phyloP scores from a whole-genome alignment of 352 stramenopile species.

The Pythium utonaiense region DNA sequence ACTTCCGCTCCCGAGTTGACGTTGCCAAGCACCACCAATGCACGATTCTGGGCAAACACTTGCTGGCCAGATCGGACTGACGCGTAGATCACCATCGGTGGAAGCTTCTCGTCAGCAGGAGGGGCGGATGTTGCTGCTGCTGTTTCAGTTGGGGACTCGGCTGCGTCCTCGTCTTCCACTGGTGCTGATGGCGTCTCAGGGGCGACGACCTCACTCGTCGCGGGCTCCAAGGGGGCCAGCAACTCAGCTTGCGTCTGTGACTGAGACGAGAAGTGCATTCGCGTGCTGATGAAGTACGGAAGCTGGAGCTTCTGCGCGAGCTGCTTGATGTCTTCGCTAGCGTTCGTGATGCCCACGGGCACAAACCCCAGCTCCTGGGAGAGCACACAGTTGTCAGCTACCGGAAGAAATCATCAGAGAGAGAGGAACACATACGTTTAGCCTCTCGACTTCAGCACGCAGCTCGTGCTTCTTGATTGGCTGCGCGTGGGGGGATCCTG shows the following conservation, averaged over 20 bases:
- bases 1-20: slow-evolving; percentile 88
- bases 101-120: background rate
- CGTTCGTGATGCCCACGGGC: slow-evolving; percentile 78
- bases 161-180: background rate
- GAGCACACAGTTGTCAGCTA: too few species aligned
- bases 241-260: slow-evolving; percentile 8
- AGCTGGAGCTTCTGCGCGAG: slow-evolving; percentile 53
- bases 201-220: background rate
- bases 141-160: background rate
- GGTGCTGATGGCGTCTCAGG: background rate
- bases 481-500: slow-evolving; percentile 69
- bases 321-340: slow-evolving; percentile 82
- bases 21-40: slow-evolving; percentile 79
- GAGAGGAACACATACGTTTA: slow-evolving; percentile 44
- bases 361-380: slow-evolving; percentile 36
- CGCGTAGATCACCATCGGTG: slow-evolving; percentile 64
- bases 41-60: slow-evolving; percentile 78
- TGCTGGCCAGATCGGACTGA: slow-evolving; percentile 87
- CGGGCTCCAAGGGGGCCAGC: background rate
- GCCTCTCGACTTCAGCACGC: slow-evolving; percentile 53
- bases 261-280: slow-evolving; percentile 31
- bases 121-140: background rate
- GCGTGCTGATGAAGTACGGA: slow-evolving; percentile 76
- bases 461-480: slow-evolving; percentile 78
- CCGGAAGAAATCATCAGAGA: too few species aligned